Base-by-base conservation (phyloP, 2,329 filamentous ascomycete genomes). In the Coniochaeta sp. region DNA sequence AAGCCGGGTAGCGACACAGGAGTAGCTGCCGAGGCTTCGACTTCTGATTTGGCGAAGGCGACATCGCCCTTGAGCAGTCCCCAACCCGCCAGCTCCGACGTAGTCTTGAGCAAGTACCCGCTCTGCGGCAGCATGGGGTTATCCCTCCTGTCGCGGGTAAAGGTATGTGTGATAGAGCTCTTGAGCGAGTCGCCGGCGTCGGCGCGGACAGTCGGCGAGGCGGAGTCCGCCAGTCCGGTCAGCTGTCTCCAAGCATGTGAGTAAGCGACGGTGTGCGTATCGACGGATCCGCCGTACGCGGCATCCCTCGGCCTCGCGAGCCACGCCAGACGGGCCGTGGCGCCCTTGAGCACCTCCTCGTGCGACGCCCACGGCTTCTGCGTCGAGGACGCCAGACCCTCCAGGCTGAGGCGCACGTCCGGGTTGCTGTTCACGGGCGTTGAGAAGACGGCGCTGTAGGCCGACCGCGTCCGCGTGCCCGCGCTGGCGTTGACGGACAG, bases 351-450 rank as follows among this genome's bases (percentile, higher is more conserved):
- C 3, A 86, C 83, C 70, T 99, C 92, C 61, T 97, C 92, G 64
- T 99, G 92, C 57, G 89, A 94, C 20, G 94, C 91, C 88, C 90
- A 97, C 12, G 85, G 81, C 70, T 97, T 96, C 56, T 92, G 81
- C 1, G 89, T 95, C 42, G 89, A 85, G 56, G 89, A 95, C 9
- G 87, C 85, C 42, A 96, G 74, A 1, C 81, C 91, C 58, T 95
- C 91, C 54, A 95, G 62, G 58, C 92, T 86, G 55, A 91, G 74
- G 55, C 86, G 81, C 61, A 90, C 73, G 64, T 96, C 86, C 0
- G 94, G 91, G 65, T 96, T 88, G 69, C 87, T 89, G 52, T 88
- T 75, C 46, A 99, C 75, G 0, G 94, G 94, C 0, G 89, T 85
- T 55, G 90, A 86, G 55, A 97, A 86, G 52, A 83, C 85, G 51